Evolutionary conservation across 192 early-diverging fungal genomes (phyloP), one percentile per base, ranked within the genome.

Genomic region (Cladochytrium replicatum): DNA sequence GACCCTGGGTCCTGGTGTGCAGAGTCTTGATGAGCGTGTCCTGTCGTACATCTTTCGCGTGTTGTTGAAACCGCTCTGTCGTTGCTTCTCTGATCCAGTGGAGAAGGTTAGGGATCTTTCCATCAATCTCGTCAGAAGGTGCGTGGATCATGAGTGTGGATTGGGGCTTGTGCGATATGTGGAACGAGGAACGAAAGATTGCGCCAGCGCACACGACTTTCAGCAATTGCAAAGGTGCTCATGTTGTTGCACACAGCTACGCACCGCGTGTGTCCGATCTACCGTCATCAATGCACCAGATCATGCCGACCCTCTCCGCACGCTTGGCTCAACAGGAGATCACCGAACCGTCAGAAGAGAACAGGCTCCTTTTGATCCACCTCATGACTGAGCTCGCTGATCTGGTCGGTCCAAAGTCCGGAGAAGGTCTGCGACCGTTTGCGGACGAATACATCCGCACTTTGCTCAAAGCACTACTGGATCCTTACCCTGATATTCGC

Each of bases 401-500:
- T n/a, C n/a, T n/a, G n/a, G n/a, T n/a, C n/a, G n/a, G n/a, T n/a
- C n/a, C n/a, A 7, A 32, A 50, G 23, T 32, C 66, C 7, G 41
- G 48, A 15, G 27, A 22, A 13, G 60, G 58, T 34, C 66, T 63
- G 41, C 40, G n/a, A 15, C 69, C 71, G 5, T 75, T 69, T 45
- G 69, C 70, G 37, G 74, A 74, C 22, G 74, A 69, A 19, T 38
- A 55, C 5, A 53, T 69, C n/a, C 46, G 54, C 22, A 67, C 77
- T 29, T 45, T 80, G 29, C 27, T 19, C 32, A 25, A 47, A 17
- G 63, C 64, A 0, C 27, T 78, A 11, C 34, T 17, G 4, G 77
- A 80, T 46, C 52, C 71, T 4, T 80, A 65, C 48, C 74, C 71
- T 13, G 74, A 80, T 17, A 64, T 80, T 17, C 61, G 61, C 42